Evolutionary conservation across 1,139 yeast species (phyloP).

Genomic region (Saccharomycopsis crataegensis): DNA sequence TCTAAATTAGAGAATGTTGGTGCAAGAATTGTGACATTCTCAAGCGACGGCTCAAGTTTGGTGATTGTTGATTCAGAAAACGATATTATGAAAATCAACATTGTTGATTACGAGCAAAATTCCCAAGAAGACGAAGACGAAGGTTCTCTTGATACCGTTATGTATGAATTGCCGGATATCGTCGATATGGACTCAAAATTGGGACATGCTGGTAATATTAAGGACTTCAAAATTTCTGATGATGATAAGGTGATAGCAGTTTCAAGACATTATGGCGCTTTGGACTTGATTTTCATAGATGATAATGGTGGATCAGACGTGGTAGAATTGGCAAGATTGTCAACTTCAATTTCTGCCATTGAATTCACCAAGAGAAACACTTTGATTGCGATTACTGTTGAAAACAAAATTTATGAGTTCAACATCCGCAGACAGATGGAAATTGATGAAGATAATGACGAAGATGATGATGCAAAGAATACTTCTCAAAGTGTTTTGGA

Average conservation of each 20-base stretch:
- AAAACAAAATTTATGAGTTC: conserved; percentile 69
- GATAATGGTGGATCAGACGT: conserved; percentile 22
- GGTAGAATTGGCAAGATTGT: conserved; percentile 41
- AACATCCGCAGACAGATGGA: conserved; percentile 25
- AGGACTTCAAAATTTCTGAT: conserved; percentile 41
- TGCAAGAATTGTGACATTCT: conserved; percentile 44
- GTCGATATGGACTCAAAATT: conserved; percentile 28
- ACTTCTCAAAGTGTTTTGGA: conserved; percentile 22
- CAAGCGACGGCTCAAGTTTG: conserved; percentile 33
- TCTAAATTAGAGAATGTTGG: conserved; percentile 44
- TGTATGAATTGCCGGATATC: conserved; percentile 30
- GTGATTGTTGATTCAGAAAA: conserved; percentile 59
- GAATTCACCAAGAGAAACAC: conserved; percentile 44
- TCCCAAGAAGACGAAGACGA: conserved; percentile 34
- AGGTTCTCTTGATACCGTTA: conserved; percentile 31
- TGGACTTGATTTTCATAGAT: conserved; percentile 44
- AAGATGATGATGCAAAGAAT: conserved; percentile 19
- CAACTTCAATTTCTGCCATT: conserved; percentile 57
- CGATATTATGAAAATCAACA: conserved; percentile 46
- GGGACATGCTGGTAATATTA: conserved; percentile 40
- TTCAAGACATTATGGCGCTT: conserved; percentile 57
- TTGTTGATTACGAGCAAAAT: conserved; percentile 34
- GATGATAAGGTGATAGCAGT: conserved; percentile 42
- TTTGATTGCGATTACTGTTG: conserved; percentile 62
- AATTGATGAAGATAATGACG: conserved; percentile 9